phyloP scores from a whole-genome alignment of 176 grass and related monocot genomes.

The Zizania latifolia region DNA sequence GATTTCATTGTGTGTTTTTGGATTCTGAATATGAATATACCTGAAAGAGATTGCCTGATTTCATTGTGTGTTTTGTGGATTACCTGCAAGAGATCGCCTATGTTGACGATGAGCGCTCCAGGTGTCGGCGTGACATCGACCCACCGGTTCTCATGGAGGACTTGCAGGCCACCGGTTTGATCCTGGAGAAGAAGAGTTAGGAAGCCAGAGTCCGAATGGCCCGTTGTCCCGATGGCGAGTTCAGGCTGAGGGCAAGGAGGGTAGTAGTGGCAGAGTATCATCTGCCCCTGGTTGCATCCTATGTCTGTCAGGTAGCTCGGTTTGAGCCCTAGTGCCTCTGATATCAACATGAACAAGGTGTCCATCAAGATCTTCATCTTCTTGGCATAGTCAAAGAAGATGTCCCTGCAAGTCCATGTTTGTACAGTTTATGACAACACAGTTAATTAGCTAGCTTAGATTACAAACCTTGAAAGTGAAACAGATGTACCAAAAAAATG shows the following conservation, averaged over 20 bases:
- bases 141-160: conserved; percentile 39
- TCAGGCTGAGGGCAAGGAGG: conserved; percentile 58
- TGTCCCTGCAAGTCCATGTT: conserved; percentile 17
- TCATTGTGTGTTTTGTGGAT: too few relatives aligned
- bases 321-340: conserved; percentile 44
- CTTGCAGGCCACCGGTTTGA: conserved; percentile 38
- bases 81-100: conserved; percentile 45
- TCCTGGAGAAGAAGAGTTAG: conserved; percentile 49
- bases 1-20: too few relatives aligned
- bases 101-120: conserved; percentile 41
- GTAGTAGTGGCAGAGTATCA: conserved; percentile 52
- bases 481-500: background rate
- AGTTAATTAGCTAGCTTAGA: background rate
- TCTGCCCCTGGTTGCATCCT: conserved; percentile 40
- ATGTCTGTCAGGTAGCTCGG: conserved; percentile 32
- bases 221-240: conserved; percentile 31
- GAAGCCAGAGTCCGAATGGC: conserved; percentile 40
- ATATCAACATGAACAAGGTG: conserved; percentile 39
- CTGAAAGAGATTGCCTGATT: too few relatives aligned
- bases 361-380: conserved; percentile 21
- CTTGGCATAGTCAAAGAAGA: conserved; percentile 36
- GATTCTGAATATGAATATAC: too few relatives aligned
- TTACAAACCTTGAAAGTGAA: background rate
- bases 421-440: background rate
- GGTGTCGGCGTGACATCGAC: conserved; percentile 23